Conservation (phyloP, 1,284 basidiomycete genomes). For the Microbotryum lychnidis-dioicae region DNA sequence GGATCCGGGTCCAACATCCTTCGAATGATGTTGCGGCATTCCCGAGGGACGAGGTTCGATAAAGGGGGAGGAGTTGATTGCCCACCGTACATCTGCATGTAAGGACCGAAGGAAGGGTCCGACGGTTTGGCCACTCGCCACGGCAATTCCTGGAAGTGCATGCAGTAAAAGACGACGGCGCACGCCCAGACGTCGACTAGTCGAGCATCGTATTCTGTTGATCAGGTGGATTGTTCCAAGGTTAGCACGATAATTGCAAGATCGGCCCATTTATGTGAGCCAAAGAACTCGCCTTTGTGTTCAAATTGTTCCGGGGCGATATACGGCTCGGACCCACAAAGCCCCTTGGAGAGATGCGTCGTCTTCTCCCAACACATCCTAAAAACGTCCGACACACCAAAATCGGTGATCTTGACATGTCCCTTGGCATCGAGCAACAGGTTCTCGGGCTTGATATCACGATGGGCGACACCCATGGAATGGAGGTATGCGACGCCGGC, state of each 20-base stretch:
- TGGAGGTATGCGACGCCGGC: constrained; percentile 83
- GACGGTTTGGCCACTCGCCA: constrained; percentile 87
- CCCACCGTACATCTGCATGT: constrained; percentile 55
- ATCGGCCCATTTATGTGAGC: neutral
- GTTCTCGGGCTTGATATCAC: constrained; percentile 98
- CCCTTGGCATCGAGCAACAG: constrained; percentile 86
- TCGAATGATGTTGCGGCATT: constrained; percentile 74
- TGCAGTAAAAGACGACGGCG: constrained; percentile 95
- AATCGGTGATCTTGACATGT: constrained; percentile 98
- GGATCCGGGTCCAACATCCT: constrained; percentile 96
- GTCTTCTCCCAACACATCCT: constrained; percentile 96
- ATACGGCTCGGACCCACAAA: constrained; percentile 96
- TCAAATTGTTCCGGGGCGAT: constrained; percentile 97
- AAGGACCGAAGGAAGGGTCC: constrained; percentile 76
- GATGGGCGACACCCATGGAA: constrained; percentile 91
- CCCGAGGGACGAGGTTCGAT: constrained; percentile 78
- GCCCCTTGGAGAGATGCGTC: constrained; percentile 90
- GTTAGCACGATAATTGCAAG: constrained; percentile 28
- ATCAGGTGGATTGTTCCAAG: neutral
- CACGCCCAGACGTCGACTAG: constrained; percentile 97
- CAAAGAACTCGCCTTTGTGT: constrained; percentile 70
- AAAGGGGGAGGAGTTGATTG: constrained; percentile 48
- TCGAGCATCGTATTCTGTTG: constrained; percentile 86
- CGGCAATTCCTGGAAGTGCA: constrained; percentile 91
- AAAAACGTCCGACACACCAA: constrained; percentile 96